A percentile compares a stretch with the other conserved stretches of the same genome.
Evolutionary conservation across 2,329 filamentous ascomycete genomes (phyloP).

Genomic region (Aspergillus versicolor): DNA sequence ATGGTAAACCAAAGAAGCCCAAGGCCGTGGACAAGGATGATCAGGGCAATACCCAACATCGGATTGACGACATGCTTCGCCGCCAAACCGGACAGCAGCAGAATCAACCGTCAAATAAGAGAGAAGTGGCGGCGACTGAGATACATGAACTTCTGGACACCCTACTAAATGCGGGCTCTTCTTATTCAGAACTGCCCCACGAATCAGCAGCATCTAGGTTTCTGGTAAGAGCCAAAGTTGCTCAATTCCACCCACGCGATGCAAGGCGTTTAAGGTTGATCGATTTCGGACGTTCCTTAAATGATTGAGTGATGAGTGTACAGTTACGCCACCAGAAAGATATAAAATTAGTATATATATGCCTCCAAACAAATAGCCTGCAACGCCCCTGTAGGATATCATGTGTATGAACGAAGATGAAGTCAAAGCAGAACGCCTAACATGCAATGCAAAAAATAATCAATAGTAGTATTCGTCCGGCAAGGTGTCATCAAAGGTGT

Average conservation of each 20-base stretch:
- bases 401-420: constrained; percentile 13
- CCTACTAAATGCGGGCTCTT: constrained; percentile 46
- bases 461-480: not conserved
- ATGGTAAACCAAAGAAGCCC: constrained; percentile 47
- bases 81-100: constrained; percentile 27
- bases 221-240: constrained; percentile 55
- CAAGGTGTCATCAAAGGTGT: constrained; percentile 14
- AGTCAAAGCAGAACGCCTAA: constrained; percentile 11
- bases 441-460: constrained; percentile 17
- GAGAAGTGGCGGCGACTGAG: constrained; percentile 49
- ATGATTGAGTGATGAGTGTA: constrained; percentile 19
- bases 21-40: constrained; percentile 31
- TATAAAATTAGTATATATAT: constrained; percentile 2
- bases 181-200: constrained; percentile 49
- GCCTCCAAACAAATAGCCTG: not conserved
- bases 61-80: constrained; percentile 54
- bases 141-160: constrained; percentile 49
- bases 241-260: constrained; percentile 57
- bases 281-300: constrained; percentile 49
- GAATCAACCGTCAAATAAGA: constrained; percentile 38
- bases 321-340: not conserved
- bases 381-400: constrained; percentile 16
- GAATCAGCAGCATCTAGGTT: constrained; percentile 56
- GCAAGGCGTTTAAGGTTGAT: constrained; percentile 53
- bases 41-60: constrained; percentile 42